These are phyloP conservation scores for Spathaspora sp. DNA, from an alignment of 805 yeast genomes.

Conservation along the genomic window DNA sequence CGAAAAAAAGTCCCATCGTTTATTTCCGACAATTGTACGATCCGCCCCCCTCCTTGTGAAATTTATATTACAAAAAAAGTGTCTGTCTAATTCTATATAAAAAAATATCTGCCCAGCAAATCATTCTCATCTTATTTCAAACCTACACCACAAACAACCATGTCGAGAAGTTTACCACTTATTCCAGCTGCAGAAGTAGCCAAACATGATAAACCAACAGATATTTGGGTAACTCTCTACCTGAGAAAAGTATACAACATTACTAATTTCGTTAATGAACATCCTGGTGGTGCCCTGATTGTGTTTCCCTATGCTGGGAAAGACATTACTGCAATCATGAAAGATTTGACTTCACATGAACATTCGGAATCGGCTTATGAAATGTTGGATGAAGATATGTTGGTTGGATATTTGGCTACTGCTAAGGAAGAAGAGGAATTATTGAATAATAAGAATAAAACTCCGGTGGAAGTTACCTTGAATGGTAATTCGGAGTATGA, in stretches of 20 bases:
- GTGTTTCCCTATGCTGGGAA: conserved; percentile 56
- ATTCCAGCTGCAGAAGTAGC: conserved; percentile 51
- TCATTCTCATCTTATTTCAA: neutral
- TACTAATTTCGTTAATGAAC: conserved; percentile 66
- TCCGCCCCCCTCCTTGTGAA: too few relatives aligned
- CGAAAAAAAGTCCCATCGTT: neutral
- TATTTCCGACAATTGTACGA: too few relatives aligned
- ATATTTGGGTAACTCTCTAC: conserved; percentile 80
- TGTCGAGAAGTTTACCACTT: conserved; percentile 47
- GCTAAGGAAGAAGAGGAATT: conserved; percentile 71
- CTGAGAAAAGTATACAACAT: conserved; percentile 83
- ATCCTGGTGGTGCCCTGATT: conserved; percentile 66
- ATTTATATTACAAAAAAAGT: neutral
- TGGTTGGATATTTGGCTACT: conserved; percentile 83
- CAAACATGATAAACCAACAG: conserved; percentile 47
- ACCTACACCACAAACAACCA: neutral
- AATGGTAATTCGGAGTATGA: conserved; percentile 20
- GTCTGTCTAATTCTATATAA: neutral
- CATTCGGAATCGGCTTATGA: conserved; percentile 87
- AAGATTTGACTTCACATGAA: conserved; percentile 66
- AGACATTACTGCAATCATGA: conserved; percentile 69
- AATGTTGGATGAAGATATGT: conserved; percentile 73
- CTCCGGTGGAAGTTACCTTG: conserved; percentile 56
- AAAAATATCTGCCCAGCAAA: neutral
- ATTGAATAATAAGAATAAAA: conserved; percentile 54